These are phyloP conservation scores for Nothophaeocryptopus gaeumannii DNA, from an alignment of 2,329 filamentous ascomycete species.

Conservation along the genomic window DNA sequence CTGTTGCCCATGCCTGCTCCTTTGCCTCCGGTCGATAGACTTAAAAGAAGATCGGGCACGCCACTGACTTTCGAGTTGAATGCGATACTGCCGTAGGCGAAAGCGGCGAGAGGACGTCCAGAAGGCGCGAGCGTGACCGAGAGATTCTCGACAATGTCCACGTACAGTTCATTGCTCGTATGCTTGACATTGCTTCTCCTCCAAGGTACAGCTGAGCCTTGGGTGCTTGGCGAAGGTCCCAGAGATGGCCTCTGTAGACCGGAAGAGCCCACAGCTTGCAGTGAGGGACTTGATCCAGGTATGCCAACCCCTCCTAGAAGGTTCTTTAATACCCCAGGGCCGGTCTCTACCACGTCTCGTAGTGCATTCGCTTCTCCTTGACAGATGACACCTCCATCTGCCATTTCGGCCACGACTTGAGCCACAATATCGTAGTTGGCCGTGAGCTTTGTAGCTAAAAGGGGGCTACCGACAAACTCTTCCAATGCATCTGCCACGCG, in stretches of 20 bases:
- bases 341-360: constrained; percentile 82
- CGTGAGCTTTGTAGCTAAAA: constrained; percentile 84
- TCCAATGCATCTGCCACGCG: constrained; percentile 88
- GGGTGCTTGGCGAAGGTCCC: constrained; percentile 25
- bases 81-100: constrained; percentile 87
- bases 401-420: constrained; percentile 92
- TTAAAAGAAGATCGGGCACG: constrained; percentile 82
- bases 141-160: constrained; percentile 89
- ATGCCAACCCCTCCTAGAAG: constrained; percentile 82
- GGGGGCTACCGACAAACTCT: constrained; percentile 85
- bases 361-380: constrained; percentile 93
- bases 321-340: constrained; percentile 81
- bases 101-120: constrained; percentile 78
- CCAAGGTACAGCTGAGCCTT: constrained; percentile 70
- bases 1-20: constrained; percentile 66
- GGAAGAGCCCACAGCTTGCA: constrained; percentile 22
- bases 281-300: constrained; percentile 52
- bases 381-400: constrained; percentile 82
- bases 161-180: constrained; percentile 95
- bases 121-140: constrained; percentile 87
- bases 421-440: constrained; percentile 89
- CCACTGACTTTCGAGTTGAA: constrained; percentile 96
- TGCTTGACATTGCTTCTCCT: constrained; percentile 87
- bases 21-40: constrained; percentile 76
- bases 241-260: constrained; percentile 18